Evolutionary conservation across 495 filamentous ascomycete genomes (phyloP).

Genomic region (Chaetomidium leptoderma): DNA sequence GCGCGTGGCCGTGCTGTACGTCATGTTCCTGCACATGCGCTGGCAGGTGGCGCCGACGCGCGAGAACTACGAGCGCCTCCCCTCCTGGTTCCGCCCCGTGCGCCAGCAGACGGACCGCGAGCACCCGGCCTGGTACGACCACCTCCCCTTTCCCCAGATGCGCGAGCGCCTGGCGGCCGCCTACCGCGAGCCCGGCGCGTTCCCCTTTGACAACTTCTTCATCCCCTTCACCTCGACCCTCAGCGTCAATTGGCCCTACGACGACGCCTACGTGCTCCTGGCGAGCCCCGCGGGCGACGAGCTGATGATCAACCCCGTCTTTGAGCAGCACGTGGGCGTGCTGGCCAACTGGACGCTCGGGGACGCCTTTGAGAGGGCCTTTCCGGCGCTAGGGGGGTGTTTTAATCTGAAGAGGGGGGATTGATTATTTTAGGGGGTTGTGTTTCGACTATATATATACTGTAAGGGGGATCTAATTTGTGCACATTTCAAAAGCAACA

Average conservation of each 20-base stretch:
- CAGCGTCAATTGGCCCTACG: slow-evolving; percentile 73
- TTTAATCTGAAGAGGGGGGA: slow-evolving; percentile 32
- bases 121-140: slow-evolving; percentile 75
- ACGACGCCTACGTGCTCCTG: slow-evolving; percentile 57
- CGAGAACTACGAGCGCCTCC: slow-evolving; percentile 69
- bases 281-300: slow-evolving; percentile 53
- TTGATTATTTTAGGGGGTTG: slow-evolving; percentile 8
- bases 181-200: slow-evolving; percentile 41
- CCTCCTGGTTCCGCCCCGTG: slow-evolving; percentile 60
- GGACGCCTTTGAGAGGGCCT: slow-evolving; percentile 57
- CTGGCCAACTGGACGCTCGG: slow-evolving; percentile 76
- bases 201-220: slow-evolving; percentile 71
- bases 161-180: slow-evolving; percentile 55
- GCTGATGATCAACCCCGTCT: slow-evolving; percentile 71
- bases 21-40: slow-evolving; percentile 80
- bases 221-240: slow-evolving; percentile 71
- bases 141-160: slow-evolving; percentile 71
- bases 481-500: too few relatives aligned
- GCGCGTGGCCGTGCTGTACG: slow-evolving; percentile 69
- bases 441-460: neutral
- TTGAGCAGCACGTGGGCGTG: slow-evolving; percentile 66
- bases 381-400: slow-evolving; percentile 57
- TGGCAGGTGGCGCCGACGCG: slow-evolving; percentile 73
- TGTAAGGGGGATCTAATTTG: neutral
- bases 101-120: slow-evolving; percentile 55